Percentiles rank a stretch among this genome's conserved stretches.
These are phyloP conservation scores for Sapria himalayana DNA, from an alignment of 345 rosid genomes.

Conservation along the genomic window DNA sequence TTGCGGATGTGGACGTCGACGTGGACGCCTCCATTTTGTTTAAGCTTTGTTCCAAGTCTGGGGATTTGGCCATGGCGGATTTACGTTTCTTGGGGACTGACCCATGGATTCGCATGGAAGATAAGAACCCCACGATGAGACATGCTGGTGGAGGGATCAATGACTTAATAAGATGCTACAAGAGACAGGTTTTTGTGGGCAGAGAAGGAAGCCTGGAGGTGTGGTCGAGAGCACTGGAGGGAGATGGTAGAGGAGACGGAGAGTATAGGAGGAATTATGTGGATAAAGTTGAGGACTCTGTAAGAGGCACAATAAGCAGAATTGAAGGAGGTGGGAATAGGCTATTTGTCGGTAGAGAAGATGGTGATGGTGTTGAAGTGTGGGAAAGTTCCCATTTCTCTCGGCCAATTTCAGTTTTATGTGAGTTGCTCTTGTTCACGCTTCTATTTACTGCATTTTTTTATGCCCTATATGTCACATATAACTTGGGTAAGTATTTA, in stretches of 20 bases:
- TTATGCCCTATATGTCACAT: too few species aligned
- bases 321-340: slow-evolving; percentile 75
- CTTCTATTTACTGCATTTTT: too few species aligned
- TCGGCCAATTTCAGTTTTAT: slow-evolving; percentile 10
- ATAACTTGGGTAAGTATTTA: too few species aligned
- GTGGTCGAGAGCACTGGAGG: slow-evolving; percentile 39
- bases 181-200: slow-evolving; percentile 52
- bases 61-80: slow-evolving; percentile 75
- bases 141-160: slow-evolving; percentile 10
- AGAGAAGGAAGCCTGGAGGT: slow-evolving; percentile 62
- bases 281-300: slow-evolving; percentile 38
- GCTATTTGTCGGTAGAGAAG: slow-evolving; percentile 50
- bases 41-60: slow-evolving; percentile 75
- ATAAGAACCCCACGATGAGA: slow-evolving; percentile 35
- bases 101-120: slow-evolving; percentile 61
- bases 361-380: slow-evolving; percentile 68
- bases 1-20: slow-evolving; percentile 62
- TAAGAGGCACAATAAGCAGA: slow-evolving; percentile 42
- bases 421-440: slow-evolving; percentile 3
- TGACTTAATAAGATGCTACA: slow-evolving; percentile 41
- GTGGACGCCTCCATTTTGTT: slow-evolving; percentile 27
- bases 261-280: slow-evolving; percentile 49
- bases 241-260: slow-evolving; percentile 8
- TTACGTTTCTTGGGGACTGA: slow-evolving; percentile 59
- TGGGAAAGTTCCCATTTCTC: slow-evolving; percentile 55